Conservation (phyloP, 495 filamentous ascomycete species). For the Aspergillus conjunctus region DNA sequence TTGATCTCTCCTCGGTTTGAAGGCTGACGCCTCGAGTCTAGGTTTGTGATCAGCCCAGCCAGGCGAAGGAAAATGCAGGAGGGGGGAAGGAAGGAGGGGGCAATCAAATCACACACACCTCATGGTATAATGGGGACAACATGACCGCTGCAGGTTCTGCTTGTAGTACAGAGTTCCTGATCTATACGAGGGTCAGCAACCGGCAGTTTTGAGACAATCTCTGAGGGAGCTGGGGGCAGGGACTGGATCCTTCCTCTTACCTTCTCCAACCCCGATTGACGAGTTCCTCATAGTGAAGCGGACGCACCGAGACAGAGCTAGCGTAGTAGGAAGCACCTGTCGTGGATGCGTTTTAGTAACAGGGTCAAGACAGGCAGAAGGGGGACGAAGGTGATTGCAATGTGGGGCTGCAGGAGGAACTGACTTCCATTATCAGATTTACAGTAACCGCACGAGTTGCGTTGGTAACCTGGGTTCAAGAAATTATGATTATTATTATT, state of each 20-base stretch:
- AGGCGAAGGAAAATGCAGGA: constrained; percentile 15
- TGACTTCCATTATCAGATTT: constrained; percentile 55
- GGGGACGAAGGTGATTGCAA: background rate
- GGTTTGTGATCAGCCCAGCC: constrained; percentile 8
- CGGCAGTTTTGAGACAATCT: background rate
- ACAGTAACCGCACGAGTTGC: constrained; percentile 58
- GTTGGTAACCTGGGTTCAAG: constrained; percentile 47
- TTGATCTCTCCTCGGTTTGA: constrained; percentile 76
- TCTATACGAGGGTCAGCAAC: constrained; percentile 40
- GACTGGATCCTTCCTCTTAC: constrained; percentile 40
- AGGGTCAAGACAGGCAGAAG: constrained; percentile 15
- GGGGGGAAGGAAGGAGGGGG: constrained; percentile 10
- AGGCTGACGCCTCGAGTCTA: constrained; percentile 69
- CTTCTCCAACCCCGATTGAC: constrained; percentile 90
- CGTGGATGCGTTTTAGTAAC: constrained; percentile 24
- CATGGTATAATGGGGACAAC: constrained; percentile 95
- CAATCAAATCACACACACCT: constrained; percentile 49
- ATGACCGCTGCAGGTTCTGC: constrained; percentile 78
- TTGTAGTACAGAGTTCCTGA: constrained; percentile 88
- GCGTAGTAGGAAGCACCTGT: constrained; percentile 86
- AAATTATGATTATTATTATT: constrained; percentile 13
- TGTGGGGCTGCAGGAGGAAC: constrained; percentile 30
- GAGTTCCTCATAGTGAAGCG: constrained; percentile 76
- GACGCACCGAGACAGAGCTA: constrained; percentile 64
- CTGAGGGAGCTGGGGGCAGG: background rate